phyloP scores from a whole-genome alignment of 2,329 filamentous ascomycete species.

The Penicillium italicum region DNA sequence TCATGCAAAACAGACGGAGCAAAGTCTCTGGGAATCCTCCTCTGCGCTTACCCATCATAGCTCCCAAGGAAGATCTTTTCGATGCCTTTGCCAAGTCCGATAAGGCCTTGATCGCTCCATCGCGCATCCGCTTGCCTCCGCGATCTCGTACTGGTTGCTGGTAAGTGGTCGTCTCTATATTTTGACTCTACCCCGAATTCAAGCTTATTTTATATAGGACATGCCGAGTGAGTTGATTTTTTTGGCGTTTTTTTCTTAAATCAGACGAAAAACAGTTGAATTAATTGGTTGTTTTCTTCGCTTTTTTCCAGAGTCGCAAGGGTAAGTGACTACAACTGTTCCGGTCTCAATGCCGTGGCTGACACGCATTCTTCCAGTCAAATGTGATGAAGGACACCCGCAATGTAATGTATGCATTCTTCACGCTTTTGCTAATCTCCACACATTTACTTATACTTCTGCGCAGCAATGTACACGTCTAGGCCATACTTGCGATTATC shows the following conservation, averaged over 20 bases:
- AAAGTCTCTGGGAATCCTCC: constrained; percentile 38
- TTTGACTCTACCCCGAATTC: not conserved
- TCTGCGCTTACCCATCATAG: constrained; percentile 43
- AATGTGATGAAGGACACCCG: constrained; percentile 56
- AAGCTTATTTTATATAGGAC: constrained; percentile 34
- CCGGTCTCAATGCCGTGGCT: constrained; percentile 6
- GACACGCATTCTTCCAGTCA: constrained; percentile 40
- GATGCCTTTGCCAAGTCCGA: constrained; percentile 29
- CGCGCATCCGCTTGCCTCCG: constrained; percentile 49
- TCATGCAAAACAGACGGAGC: constrained; percentile 38
- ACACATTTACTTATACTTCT: constrained; percentile 6
- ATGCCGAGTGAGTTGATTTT: constrained; percentile 39
- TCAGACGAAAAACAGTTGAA: not conserved
- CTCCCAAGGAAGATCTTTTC: constrained; percentile 41
- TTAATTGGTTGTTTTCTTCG: constrained; percentile 13
- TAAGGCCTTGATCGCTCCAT: constrained; percentile 33
- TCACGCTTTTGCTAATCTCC: not conserved
- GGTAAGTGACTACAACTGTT: constrained; percentile 26
- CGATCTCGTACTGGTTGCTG: constrained; percentile 55
- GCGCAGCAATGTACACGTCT: constrained; percentile 53
- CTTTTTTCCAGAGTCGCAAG: constrained; percentile 37
- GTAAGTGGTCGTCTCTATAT: constrained; percentile 31
- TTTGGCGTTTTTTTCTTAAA: not conserved
- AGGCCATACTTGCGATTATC: constrained; percentile 57
- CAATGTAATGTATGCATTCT: constrained; percentile 49